These are phyloP conservation scores for Acacia concinna DNA, from an alignment of 331 rosid genomes.

Conservation along the genomic window DNA sequence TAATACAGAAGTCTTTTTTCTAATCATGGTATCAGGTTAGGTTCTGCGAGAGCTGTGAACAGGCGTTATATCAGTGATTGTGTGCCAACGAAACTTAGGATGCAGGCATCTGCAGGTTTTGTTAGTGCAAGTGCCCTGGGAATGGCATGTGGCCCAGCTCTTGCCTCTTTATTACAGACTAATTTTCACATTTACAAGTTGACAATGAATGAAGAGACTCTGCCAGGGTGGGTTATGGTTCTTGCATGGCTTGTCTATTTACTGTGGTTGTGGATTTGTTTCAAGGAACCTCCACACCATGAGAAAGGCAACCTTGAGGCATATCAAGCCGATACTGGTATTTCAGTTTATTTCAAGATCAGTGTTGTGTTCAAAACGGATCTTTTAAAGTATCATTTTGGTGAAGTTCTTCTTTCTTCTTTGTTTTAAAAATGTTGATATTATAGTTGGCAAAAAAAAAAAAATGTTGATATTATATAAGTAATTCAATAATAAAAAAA, in stretches of 20 bases:
- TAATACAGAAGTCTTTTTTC: neutral
- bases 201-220: slow-evolving; percentile 79
- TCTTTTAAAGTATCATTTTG: neutral
- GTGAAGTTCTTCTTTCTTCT: neutral
- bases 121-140: slow-evolving; percentile 98
- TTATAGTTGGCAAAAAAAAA: too few relatives aligned
- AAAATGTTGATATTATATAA: neutral
- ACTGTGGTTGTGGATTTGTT: slow-evolving; percentile 83
- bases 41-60: slow-evolving; percentile 97
- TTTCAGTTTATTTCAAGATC: neutral
- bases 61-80: slow-evolving; percentile 97
- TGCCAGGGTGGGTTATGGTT: slow-evolving; percentile 98
- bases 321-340: slow-evolving; percentile 55
- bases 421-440: too few relatives aligned
- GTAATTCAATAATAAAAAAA: neutral
- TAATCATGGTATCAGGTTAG: slow-evolving; percentile 54
- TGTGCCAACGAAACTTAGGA: slow-evolving; percentile 72
- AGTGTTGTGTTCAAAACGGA: neutral
- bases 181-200: slow-evolving; percentile 72
- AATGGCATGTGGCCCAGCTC: slow-evolving; percentile 99
- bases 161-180: slow-evolving; percentile 77
- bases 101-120: slow-evolving; percentile 97
- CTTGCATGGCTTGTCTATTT: slow-evolving; percentile 83
- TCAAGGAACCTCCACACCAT: slow-evolving; percentile 70
- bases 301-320: slow-evolving; percentile 33